phyloP scores from a whole-genome alignment of 371 early-diverging fungal genomes.

The Blyttiomyces sp. region DNA sequence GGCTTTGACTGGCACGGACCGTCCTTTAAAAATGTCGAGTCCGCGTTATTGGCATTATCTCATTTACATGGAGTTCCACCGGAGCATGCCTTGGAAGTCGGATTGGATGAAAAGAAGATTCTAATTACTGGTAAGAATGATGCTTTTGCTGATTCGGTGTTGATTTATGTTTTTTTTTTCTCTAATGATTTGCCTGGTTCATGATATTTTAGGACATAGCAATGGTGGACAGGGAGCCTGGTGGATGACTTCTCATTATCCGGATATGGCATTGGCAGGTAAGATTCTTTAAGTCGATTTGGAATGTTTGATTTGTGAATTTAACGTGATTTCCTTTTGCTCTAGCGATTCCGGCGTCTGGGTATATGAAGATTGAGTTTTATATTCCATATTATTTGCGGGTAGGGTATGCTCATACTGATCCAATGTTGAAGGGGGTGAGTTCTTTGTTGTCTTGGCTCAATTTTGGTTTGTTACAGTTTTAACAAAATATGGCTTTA shows the following conservation, averaged over 20 bases:
- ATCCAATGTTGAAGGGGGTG: constrained; percentile 61
- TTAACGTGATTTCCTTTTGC: not conserved
- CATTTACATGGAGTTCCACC: constrained; percentile 37
- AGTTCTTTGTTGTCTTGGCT: constrained; percentile 15
- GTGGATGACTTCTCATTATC: constrained; percentile 64
- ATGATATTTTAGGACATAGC: constrained; percentile 56
- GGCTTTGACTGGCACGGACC: constrained; percentile 54
- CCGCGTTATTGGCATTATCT: constrained; percentile 30
- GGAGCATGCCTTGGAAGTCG: not conserved
- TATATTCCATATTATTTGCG: constrained; percentile 64
- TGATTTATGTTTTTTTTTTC: not conserved
- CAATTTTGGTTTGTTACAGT: not conserved
- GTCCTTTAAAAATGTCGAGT: constrained; percentile 34
- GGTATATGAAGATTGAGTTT: constrained; percentile 66
- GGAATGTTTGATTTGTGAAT: not conserved
- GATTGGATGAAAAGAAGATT: constrained; percentile 24
- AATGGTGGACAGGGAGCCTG: constrained; percentile 78
- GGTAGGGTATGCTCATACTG: constrained; percentile 57
- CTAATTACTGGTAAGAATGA: constrained; percentile 27
- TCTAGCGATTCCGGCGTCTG: constrained; percentile 63
- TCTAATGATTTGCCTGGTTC: not conserved
- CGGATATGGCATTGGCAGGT: constrained; percentile 65
- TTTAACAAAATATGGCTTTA: constrained; percentile 16
- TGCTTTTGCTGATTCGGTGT: not conserved
- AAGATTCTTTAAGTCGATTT: not conserved